phyloP scores from a whole-genome alignment of 2,329 filamentous ascomycete species.

The Scleromitrula shiraiana region DNA sequence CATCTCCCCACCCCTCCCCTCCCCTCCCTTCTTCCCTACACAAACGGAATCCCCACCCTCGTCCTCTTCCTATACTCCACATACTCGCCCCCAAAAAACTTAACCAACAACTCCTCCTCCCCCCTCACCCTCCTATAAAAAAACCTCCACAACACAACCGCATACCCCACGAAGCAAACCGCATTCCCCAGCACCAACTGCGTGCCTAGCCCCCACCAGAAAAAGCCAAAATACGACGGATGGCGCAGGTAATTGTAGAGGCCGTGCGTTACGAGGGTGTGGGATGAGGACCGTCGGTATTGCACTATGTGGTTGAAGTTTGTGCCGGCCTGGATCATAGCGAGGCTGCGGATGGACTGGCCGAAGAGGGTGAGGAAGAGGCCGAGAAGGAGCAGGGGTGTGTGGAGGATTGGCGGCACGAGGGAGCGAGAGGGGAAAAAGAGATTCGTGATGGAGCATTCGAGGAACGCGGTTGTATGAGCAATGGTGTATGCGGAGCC shows the following conservation, averaged over 20 bases:
- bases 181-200: slow-evolving; percentile 84
- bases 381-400: slow-evolving; percentile 44
- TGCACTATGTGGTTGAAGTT: slow-evolving; percentile 91
- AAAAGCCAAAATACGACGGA: slow-evolving; percentile 95
- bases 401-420: slow-evolving; percentile 23
- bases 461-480: slow-evolving; percentile 64
- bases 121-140: slow-evolving; percentile 67
- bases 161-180: slow-evolving; percentile 68
- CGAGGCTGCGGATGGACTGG: slow-evolving; percentile 67
- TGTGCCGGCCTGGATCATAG: slow-evolving; percentile 81
- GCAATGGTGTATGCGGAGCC: slow-evolving; percentile 79
- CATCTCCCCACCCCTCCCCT: neutral
- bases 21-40: slow-evolving; percentile 29
- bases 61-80: slow-evolving; percentile 62
- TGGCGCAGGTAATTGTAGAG: slow-evolving; percentile 73
- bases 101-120: slow-evolving; percentile 70
- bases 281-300: slow-evolving; percentile 55
- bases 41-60: slow-evolving; percentile 73
- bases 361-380: slow-evolving; percentile 58
- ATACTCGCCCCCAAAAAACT: slow-evolving; percentile 83
- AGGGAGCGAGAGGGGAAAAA: slow-evolving; percentile 39
- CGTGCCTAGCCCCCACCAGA: slow-evolving; percentile 95
- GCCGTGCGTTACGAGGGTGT: slow-evolving; percentile 75
- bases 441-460: slow-evolving; percentile 56
- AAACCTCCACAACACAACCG: slow-evolving; percentile 73